A percentile compares a stretch with the other conserved stretches of the same genome.
These are phyloP conservation scores for Taphrina confusa DNA, from an alignment of 1,139 yeast genomes.

Conservation along the genomic window DNA sequence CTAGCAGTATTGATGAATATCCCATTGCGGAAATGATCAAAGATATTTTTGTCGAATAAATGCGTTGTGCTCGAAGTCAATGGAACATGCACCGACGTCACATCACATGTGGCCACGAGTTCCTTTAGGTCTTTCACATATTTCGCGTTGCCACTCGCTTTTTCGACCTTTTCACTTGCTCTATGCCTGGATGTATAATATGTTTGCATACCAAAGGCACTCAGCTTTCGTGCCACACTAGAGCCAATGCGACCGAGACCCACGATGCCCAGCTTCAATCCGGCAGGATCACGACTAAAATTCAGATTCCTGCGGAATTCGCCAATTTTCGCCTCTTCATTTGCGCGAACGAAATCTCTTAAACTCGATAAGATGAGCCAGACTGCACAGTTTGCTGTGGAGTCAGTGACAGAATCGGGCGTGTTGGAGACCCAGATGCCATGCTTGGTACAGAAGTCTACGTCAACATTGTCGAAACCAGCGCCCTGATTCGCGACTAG, in stretches of 20 bases:
- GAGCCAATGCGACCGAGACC: constrained; percentile 86
- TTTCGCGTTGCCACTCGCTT: constrained; percentile 50
- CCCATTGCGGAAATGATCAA: constrained; percentile 65
- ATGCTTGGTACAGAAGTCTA: constrained; percentile 52
- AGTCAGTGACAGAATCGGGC: constrained; percentile 69
- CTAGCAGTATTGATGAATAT: constrained; percentile 68
- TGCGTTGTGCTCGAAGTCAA: constrained; percentile 60
- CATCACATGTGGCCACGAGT: constrained; percentile 56
- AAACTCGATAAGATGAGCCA: constrained; percentile 65
- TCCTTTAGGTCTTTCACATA: constrained; percentile 58
- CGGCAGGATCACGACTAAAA: not conserved
- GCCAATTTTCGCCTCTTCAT: not conserved
- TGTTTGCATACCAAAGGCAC: constrained; percentile 65
- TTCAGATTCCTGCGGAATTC: not conserved
- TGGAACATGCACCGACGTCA: constrained; percentile 65
- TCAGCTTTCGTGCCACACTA: constrained; percentile 64
- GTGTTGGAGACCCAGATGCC: constrained; percentile 70
- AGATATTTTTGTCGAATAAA: constrained; percentile 55
- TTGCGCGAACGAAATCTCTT: constrained; percentile 46
- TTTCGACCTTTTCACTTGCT: constrained; percentile 56
- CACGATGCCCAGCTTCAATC: constrained; percentile 54
- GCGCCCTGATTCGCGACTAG: constrained; percentile 26
- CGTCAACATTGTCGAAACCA: constrained; percentile 62
- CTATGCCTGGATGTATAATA: constrained; percentile 64
- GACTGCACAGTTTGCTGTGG: constrained; percentile 83